Conservation (phyloP, 2,329 filamentous ascomycete genomes). For the Beauveria pseudobassiana region DNA sequence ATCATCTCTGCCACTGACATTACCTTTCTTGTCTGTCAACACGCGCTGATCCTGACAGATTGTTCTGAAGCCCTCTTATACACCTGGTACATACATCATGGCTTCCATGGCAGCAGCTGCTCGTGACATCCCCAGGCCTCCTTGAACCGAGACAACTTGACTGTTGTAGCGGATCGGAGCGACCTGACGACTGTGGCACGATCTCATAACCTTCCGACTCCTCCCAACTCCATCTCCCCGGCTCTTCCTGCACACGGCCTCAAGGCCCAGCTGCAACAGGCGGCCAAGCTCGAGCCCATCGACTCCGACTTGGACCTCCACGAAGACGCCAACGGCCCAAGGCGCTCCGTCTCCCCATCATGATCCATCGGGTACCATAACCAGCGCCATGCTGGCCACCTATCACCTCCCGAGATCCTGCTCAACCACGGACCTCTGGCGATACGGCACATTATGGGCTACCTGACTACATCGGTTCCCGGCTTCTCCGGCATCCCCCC, state of each 20-base stretch:
- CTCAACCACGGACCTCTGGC: constrained; percentile 83
- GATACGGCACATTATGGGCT: constrained; percentile 92
- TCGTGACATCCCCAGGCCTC: constrained; percentile 59
- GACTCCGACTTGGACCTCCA: constrained; percentile 86
- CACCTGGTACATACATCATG: constrained; percentile 44
- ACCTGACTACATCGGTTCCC: constrained; percentile 85
- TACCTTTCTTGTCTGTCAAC: not conserved
- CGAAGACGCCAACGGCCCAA: constrained; percentile 38
- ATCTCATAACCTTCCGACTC: constrained; percentile 69
- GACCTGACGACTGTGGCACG: constrained; percentile 53
- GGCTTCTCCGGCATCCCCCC: constrained; percentile 86
- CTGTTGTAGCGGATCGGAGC: constrained; percentile 62
- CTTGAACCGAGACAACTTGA: constrained; percentile 60
- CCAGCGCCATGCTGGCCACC: constrained; percentile 75
- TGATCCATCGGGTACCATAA: constrained; percentile 77
- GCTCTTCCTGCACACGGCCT: constrained; percentile 74
- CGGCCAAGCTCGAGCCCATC: constrained; percentile 54
- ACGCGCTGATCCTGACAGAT: constrained; percentile 18
- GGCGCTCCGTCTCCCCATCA: constrained; percentile 37
- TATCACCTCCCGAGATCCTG: constrained; percentile 83
- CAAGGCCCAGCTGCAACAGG: constrained; percentile 58
- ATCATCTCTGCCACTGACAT: constrained; percentile 18
- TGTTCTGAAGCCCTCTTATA: constrained; percentile 35
- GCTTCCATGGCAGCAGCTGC: constrained; percentile 59
- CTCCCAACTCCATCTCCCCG: constrained; percentile 92